Conservation (phyloP, 345 rosid genomes). For the Excoecaria agallocha region DNA sequence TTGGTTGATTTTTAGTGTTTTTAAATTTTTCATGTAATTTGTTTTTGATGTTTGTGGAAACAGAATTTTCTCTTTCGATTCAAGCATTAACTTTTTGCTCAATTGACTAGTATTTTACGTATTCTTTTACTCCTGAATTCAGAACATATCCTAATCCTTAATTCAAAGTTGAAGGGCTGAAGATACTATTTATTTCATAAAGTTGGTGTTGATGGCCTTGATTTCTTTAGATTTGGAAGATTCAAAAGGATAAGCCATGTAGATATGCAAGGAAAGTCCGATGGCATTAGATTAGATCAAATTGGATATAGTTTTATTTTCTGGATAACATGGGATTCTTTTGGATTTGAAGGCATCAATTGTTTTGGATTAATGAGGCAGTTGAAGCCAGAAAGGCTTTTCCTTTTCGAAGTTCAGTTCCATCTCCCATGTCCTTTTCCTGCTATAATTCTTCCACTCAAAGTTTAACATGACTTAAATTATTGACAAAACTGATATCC, state of each 20-base stretch:
- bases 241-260: too few species aligned
- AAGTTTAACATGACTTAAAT: background rate
- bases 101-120: too few species aligned
- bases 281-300: background rate
- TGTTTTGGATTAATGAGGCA: background rate
- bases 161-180: background rate
- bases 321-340: background rate
- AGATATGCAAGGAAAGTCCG: too few species aligned
- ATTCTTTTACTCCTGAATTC: too few species aligned
- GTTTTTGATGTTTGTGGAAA: background rate
- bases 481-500: background rate
- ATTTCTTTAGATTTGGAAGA: too few species aligned
- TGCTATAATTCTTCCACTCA: background rate
- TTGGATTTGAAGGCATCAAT: background rate
- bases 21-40: background rate
- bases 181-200: too few species aligned
- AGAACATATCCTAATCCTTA: background rate
- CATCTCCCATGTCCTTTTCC: background rate
- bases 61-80: too few species aligned
- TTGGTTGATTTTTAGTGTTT: background rate
- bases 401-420: background rate
- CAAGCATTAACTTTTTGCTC: too few species aligned
- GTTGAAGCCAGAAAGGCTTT: background rate
- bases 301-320: too few species aligned
- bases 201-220: too few species aligned